phyloP scores from a whole-genome alignment of 345 rosid genomes.

The Camelina neglecta region DNA sequence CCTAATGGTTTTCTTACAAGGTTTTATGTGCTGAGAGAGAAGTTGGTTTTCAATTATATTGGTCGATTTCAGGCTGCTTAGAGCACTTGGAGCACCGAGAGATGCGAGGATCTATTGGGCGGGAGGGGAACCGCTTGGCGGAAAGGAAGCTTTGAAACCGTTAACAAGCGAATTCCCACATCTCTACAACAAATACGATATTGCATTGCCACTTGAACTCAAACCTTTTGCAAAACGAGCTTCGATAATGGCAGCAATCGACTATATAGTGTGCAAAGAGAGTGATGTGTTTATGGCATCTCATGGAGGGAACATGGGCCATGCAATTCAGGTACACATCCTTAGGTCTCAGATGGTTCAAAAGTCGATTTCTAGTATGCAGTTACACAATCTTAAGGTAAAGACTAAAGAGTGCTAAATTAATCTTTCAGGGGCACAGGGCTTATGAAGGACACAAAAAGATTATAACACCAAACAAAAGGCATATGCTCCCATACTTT shows the following conservation, averaged over 20 bases:
- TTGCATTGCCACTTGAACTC: constrained; percentile 79
- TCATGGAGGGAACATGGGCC: constrained; percentile 99
- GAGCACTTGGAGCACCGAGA: constrained; percentile 86
- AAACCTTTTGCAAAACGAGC: constrained; percentile 80
- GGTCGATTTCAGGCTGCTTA: constrained; percentile 68
- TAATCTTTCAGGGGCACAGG: constrained; percentile 67
- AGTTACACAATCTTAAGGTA: background rate
- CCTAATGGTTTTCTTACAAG: background rate
- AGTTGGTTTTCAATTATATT: background rate
- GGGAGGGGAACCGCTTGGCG: constrained; percentile 91
- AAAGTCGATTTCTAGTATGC: background rate
- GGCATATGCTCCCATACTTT: constrained; percentile 90
- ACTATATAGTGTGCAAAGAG: constrained; percentile 73
- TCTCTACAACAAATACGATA: constrained; percentile 82
- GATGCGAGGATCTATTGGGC: constrained; percentile 87
- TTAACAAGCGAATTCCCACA: constrained; percentile 67
- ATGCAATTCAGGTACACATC: constrained; percentile 72
- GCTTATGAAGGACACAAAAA: constrained; percentile 94
- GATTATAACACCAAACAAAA: constrained; percentile 87
- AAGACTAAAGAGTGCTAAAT: constrained; percentile 2
- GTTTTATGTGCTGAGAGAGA: background rate
- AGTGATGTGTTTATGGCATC: constrained; percentile 99
- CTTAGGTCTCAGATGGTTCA: background rate
- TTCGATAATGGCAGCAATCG: constrained; percentile 88
- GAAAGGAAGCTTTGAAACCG: constrained; percentile 74